Percentiles rank a stretch among this genome's conserved stretches.
Conservation (phyloP, 441 rosid species). For the Bruguiera hainesii region DNA sequence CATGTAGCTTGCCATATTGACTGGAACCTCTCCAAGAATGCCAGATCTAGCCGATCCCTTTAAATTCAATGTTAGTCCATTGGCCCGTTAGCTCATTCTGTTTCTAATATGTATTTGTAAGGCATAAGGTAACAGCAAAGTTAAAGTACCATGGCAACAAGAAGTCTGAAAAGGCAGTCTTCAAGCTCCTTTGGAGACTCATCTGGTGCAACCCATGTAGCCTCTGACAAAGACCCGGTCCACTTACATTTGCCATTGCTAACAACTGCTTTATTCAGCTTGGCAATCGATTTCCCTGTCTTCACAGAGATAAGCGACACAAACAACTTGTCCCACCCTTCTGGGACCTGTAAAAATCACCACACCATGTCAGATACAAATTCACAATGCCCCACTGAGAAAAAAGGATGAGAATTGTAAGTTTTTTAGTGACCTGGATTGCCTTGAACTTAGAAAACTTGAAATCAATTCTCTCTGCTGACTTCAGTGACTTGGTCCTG, state of each 20-base stretch:
- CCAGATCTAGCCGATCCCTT: conserved; percentile 64
- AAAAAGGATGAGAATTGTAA: background rate
- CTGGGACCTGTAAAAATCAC: conserved; percentile 43
- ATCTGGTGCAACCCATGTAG: conserved; percentile 36
- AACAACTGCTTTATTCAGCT: conserved; percentile 39
- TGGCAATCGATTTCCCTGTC: conserved; percentile 51
- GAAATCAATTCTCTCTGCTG: conserved; percentile 49
- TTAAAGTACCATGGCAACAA: conserved; percentile 43
- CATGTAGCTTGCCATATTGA: conserved; percentile 43
- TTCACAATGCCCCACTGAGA: background rate
- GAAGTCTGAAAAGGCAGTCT: conserved; percentile 45
- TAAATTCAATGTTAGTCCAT: background rate
- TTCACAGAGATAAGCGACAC: conserved; percentile 47
- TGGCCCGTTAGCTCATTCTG: background rate
- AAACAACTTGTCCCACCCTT: conserved; percentile 69
- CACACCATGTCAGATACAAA: background rate
- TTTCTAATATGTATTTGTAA: background rate
- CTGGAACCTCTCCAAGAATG: conserved; percentile 52
- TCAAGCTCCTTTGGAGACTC: conserved; percentile 37
- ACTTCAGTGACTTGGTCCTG: conserved; percentile 26
- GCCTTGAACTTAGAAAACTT: conserved; percentile 47
- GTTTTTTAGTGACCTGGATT: conserved; percentile 36
- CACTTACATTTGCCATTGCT: conserved; percentile 61
- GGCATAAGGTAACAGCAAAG: background rate
- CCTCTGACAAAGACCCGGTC: conserved; percentile 45